Conservation (phyloP, 2,329 filamentous ascomycete genomes). For the Exophiala dermatitidis region DNA sequence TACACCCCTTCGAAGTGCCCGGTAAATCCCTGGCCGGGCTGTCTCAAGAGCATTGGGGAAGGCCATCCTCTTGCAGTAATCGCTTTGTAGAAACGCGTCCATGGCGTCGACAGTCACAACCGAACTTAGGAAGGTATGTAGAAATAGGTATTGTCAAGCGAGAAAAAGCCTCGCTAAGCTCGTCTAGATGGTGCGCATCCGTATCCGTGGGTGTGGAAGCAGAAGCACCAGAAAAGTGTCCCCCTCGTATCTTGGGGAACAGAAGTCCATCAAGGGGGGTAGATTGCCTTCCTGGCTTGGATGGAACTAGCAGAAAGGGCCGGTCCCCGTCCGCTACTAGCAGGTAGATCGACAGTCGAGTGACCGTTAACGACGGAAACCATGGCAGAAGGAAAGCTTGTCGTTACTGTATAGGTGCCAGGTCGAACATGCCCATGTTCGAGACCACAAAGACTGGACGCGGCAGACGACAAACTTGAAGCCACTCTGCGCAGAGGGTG, state of each 20-base stretch:
- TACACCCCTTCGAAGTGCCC: neutral
- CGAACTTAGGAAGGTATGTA: neutral
- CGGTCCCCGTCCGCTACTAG: neutral
- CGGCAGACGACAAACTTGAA: neutral
- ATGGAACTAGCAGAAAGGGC: neutral
- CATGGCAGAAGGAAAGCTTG: neutral
- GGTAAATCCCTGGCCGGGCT: neutral
- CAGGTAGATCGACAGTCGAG: neutral
- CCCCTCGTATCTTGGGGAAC: neutral
- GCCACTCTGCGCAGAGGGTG: too few species aligned
- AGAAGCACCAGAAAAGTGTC: neutral
- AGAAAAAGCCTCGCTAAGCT: neutral
- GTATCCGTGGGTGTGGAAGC: neutral
- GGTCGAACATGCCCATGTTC: neutral
- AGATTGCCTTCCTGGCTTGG: neutral
- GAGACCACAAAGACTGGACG: neutral
- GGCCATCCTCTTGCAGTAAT: constrained; percentile 9
- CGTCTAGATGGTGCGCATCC: neutral
- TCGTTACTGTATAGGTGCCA: neutral
- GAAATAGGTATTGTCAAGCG: neutral
- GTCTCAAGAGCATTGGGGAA: neutral
- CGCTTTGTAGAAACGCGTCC: neutral
- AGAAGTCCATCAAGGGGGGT: neutral
- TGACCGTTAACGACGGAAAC: neutral
- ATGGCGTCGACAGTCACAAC: neutral